phyloP scores from a whole-genome alignment of 179 eudicot species.

The Nepenthes alata region DNA sequence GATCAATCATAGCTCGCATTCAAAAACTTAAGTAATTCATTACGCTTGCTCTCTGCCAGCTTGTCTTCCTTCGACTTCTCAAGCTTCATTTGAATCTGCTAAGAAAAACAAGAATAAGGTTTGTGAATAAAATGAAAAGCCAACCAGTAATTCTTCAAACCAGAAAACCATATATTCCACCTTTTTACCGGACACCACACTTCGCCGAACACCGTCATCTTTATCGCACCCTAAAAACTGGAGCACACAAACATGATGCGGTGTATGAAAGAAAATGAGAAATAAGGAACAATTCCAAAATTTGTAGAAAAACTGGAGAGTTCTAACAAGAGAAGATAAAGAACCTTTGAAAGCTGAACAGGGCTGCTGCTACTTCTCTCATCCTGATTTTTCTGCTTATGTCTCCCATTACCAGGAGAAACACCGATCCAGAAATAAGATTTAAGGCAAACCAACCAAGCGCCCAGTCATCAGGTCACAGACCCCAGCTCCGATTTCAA shows the following conservation, averaged over 20 bases:
- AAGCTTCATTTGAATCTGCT: slow-evolving; percentile 73
- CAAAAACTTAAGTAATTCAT: slow-evolving; percentile 67
- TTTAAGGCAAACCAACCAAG: slow-evolving; percentile 52
- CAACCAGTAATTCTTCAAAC: not conserved
- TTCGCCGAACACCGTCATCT: slow-evolving; percentile 77
- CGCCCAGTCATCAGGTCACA: slow-evolving; percentile 45
- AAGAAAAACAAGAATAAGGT: not conserved
- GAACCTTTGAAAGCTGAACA: slow-evolving; percentile 89
- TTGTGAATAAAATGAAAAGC: not conserved
- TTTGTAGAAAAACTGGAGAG: not conserved
- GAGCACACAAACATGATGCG: slow-evolving; percentile 5
- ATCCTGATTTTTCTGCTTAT: slow-evolving; percentile 58
- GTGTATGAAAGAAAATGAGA: not conserved
- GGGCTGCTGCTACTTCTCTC: slow-evolving; percentile 56
- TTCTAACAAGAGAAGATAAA: not conserved
- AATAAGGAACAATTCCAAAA: not conserved
- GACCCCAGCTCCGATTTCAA: slow-evolving; percentile 94
- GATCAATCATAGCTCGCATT: slow-evolving; percentile 76
- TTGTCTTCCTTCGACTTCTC: slow-evolving; percentile 93
- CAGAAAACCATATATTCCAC: slow-evolving; percentile 14
- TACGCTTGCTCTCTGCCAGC: slow-evolving; percentile 71
- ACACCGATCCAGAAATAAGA: slow-evolving; percentile 47
- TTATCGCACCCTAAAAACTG: slow-evolving; percentile 76
- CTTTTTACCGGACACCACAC: slow-evolving; percentile 94
- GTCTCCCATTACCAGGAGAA: slow-evolving; percentile 67